Evolutionary conservation across 441 rosid species (phyloP).

Genomic region (Brassica balearica): DNA sequence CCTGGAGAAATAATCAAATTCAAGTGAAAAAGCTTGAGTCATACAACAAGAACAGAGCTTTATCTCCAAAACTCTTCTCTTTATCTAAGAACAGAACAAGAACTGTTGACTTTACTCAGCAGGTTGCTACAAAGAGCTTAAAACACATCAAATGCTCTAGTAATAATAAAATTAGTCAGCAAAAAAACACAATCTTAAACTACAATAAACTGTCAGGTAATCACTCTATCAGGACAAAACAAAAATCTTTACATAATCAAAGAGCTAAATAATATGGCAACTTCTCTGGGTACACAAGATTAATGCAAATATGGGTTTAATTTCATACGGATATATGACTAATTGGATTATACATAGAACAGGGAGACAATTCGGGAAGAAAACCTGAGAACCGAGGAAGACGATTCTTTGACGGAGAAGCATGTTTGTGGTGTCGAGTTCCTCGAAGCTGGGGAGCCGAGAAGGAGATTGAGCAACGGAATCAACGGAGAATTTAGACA

Average conservation of each 20-base stretch:
- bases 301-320: neutral
- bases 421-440: slow-evolving; percentile 86
- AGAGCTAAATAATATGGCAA: neutral
- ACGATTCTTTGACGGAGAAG: slow-evolving; percentile 91
- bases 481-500: slow-evolving; percentile 47
- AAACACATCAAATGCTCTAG: slow-evolving; percentile 3
- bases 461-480: slow-evolving; percentile 56
- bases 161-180: neutral
- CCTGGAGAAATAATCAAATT: slow-evolving; percentile 51
- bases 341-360: neutral
- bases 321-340: neutral
- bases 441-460: slow-evolving; percentile 73
- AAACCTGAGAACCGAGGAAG: slow-evolving; percentile 86
- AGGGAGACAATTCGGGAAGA: neutral
- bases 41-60: neutral
- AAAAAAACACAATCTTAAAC: neutral
- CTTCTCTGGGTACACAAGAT: neutral
- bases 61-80: neutral
- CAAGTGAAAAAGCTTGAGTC: neutral
- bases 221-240: slow-evolving; percentile 8
- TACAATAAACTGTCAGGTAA: neutral
- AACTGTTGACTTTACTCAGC: neutral
- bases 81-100: neutral
- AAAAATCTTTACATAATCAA: neutral
- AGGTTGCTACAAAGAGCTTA: neutral